Conservation (phyloP, 495 filamentous ascomycete species). For the Penicillium nucicola region DNA sequence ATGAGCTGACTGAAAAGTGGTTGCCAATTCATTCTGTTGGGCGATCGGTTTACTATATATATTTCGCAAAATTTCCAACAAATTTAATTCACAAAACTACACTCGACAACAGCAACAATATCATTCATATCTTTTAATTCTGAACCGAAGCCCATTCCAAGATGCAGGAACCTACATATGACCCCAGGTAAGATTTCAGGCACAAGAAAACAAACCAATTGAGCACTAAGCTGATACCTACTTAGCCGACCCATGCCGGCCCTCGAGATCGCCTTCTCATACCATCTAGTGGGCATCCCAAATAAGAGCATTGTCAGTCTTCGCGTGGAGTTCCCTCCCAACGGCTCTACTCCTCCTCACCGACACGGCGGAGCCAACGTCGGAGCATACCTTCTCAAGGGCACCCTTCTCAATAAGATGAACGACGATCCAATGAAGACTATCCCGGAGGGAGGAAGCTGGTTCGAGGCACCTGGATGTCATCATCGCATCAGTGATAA, state of each 20-base stretch:
- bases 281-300: conserved; percentile 31
- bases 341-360: conserved; percentile 41
- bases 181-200: conserved; percentile 8
- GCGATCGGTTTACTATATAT: background rate
- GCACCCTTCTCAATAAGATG: conserved; percentile 39
- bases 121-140: background rate
- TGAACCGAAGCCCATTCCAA: background rate
- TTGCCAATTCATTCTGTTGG: background rate
- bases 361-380: conserved; percentile 36
- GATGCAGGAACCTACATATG: conserved; percentile 21
- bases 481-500: conserved; percentile 43
- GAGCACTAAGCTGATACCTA: background rate
- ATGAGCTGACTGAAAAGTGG: background rate
- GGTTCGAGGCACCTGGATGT: conserved; percentile 44
- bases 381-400: conserved; percentile 29
- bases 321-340: conserved; percentile 32
- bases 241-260: conserved; percentile 25
- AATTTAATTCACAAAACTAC: no score
- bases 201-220: background rate
- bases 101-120: no score
- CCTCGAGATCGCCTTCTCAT: conserved; percentile 24
- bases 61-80: background rate
- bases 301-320: conserved; percentile 32
- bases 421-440: conserved; percentile 33
- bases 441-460: conserved; percentile 24